Evolutionary conservation across 345 rosid genomes (phyloP), one percentile per base, ranked within the genome.

Genomic region (Triadica sebifera): DNA sequence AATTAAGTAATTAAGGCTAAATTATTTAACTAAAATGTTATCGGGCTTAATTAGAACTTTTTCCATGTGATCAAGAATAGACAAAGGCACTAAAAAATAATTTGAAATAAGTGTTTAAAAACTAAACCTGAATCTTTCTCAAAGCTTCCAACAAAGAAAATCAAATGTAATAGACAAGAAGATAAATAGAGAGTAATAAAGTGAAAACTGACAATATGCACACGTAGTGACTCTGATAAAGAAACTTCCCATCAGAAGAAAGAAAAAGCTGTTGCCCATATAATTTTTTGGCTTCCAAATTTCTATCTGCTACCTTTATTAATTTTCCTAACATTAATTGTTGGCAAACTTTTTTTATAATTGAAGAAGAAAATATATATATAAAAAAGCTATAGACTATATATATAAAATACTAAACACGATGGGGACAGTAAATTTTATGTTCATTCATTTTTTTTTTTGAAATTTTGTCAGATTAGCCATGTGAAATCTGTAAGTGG

Each of bases 401-500:
- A 29, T 29, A 29, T 29, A 61, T 62, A 15, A 0, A 16, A 38
- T 38, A 64, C 19, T 10, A n/a, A 17, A 8, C 13, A 64, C 19
- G 24, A 39, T 19, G 13, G 12, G 19, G 53, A 49, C 20, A 25
- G 41, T 67, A 67, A 67, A 43, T 25, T 47, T 25, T 29, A 5
- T 8, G 45, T 51, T 45, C 46, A 51, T 68, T 68, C 25, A 34
- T 43, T 67, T 67, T 46, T 50, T 25, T 24, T 24, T 47, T 15
- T 20, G 3, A 65, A 29, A 1, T 20, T 7, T 51, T 68, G 71
- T 68, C 71, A 68, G 71, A 29, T 6, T 29, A 29, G 60, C 25
- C 71, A 68, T 51, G 71, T 68, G 71, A 68, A 25, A 13, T 68
- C 43, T 68, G 71, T 29, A 68, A 68, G 71, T 50, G 70, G 71